A percentile compares a stretch with the other conserved stretches of the same genome.
Conservation (phyloP, 257 asterid species). For the Capsicum chinense region DNA sequence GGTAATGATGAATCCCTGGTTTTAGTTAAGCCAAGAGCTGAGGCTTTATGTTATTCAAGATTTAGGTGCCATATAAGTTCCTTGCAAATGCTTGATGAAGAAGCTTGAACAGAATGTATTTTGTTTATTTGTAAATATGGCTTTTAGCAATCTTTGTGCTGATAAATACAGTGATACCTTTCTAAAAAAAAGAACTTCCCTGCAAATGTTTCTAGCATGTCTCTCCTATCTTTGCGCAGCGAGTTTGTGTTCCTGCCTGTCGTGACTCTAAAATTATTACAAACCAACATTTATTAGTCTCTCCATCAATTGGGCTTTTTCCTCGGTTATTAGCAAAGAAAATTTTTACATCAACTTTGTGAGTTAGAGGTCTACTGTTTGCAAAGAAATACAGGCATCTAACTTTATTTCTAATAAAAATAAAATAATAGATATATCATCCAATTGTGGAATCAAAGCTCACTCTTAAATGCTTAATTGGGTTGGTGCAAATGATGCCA, state of each 20-base stretch:
- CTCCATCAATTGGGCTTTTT: neutral
- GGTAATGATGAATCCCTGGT: slow-evolving; percentile 50
- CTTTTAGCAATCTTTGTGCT: too few species aligned
- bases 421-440: slow-evolving; percentile 57
- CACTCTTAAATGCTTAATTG: slow-evolving; percentile 73
- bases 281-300: neutral
- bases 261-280: neutral
- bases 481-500: slow-evolving; percentile 48
- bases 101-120: too few species aligned
- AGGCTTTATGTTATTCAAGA: slow-evolving; percentile 59
- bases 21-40: slow-evolving; percentile 81
- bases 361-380: slow-evolving; percentile 65
- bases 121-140: too few species aligned
- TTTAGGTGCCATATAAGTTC: neutral
- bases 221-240: neutral
- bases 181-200: too few species aligned
- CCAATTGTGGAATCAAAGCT: slow-evolving; percentile 76
- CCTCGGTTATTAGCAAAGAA: slow-evolving; percentile 45
- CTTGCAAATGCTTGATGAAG: too few species aligned
- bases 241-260: neutral
- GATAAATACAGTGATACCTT: too few species aligned
- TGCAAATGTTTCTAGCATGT: neutral
- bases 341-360: slow-evolving; percentile 73
- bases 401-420: slow-evolving; percentile 63
- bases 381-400: slow-evolving; percentile 52